Conservation (phyloP, 2,329 filamentous ascomycete genomes). For the Pezizomycotina sp. region DNA sequence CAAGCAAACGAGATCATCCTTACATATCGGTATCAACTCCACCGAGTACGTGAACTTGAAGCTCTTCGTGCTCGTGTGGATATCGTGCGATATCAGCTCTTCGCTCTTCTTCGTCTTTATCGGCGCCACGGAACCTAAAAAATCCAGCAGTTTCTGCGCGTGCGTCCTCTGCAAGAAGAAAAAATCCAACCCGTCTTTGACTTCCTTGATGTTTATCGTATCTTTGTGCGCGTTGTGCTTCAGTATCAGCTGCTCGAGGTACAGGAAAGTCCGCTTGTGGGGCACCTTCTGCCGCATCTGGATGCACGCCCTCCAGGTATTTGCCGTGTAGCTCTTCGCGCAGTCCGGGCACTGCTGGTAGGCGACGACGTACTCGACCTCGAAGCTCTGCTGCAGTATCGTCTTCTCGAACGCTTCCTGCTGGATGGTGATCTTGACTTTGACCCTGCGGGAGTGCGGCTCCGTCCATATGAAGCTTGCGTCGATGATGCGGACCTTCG, state of each 20-base stretch:
- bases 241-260: conserved; percentile 83
- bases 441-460: conserved; percentile 79
- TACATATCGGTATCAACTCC: conserved; percentile 86
- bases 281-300: conserved; percentile 94
- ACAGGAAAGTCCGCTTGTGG: conserved; percentile 76
- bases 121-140: conserved; percentile 66
- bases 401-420: conserved; percentile 45
- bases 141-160: conserved; percentile 82
- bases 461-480: conserved; percentile 97
- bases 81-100: conserved; percentile 83
- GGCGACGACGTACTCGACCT: conserved; percentile 80
- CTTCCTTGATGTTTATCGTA: conserved; percentile 95
- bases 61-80: conserved; percentile 74
- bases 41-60: conserved; percentile 91
- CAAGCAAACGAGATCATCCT: conserved; percentile 88
- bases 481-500: conserved; percentile 86
- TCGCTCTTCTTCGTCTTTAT: conserved; percentile 69
- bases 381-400: conserved; percentile 80
- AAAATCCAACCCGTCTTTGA: conserved; percentile 89
- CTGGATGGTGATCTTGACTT: conserved; percentile 91
- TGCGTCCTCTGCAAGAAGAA: conserved; percentile 82
- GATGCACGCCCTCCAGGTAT: conserved; percentile 84
- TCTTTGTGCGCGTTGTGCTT: conserved; percentile 85
- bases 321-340: conserved; percentile 87
- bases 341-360: conserved; percentile 92